Percentiles rank a stretch among this genome's conserved stretches.
Conservation (phyloP, 2,329 filamentous ascomycete genomes). For the Apiospora malaysiana region DNA sequence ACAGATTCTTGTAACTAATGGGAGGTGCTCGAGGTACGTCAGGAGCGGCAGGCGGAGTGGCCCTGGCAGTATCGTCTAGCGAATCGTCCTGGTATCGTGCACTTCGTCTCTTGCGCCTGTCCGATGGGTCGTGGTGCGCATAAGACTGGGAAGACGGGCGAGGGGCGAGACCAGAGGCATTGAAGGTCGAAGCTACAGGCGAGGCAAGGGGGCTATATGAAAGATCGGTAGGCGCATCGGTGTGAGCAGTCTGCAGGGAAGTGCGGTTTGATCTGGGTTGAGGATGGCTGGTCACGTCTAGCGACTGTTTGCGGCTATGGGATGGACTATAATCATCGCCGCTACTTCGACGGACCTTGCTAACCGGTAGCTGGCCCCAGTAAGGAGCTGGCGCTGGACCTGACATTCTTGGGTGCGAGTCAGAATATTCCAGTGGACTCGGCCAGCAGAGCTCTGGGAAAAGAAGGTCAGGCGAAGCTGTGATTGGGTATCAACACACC, state of each 20-base stretch:
- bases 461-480: constrained; percentile 26
- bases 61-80: constrained; percentile 41
- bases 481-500: constrained; percentile 34
- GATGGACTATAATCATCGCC: constrained; percentile 41
- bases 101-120: constrained; percentile 50
- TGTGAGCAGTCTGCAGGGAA: constrained; percentile 62
- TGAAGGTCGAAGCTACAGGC: constrained; percentile 57
- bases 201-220: constrained; percentile 64
- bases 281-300: constrained; percentile 42
- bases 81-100: constrained; percentile 50
- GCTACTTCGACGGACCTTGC: constrained; percentile 49
- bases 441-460: constrained; percentile 3
- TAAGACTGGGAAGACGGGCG: constrained; percentile 64
- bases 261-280: constrained; percentile 53
- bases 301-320: constrained; percentile 40
- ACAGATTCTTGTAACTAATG: constrained; percentile 59
- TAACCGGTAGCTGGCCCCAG: constrained; percentile 63
- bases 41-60: constrained; percentile 58
- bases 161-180: constrained; percentile 59
- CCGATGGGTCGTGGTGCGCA: constrained; percentile 47
- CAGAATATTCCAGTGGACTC: constrained; percentile 11
- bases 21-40: constrained; percentile 67
- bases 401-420: constrained; percentile 21
- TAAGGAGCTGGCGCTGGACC: constrained; percentile 46
- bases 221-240: constrained; percentile 62